Evolutionary conservation across 2,329 filamentous ascomycete genomes (phyloP), one percentile per base, ranked within the genome.

Genomic region (Ophiosphaerella narmari): DNA sequence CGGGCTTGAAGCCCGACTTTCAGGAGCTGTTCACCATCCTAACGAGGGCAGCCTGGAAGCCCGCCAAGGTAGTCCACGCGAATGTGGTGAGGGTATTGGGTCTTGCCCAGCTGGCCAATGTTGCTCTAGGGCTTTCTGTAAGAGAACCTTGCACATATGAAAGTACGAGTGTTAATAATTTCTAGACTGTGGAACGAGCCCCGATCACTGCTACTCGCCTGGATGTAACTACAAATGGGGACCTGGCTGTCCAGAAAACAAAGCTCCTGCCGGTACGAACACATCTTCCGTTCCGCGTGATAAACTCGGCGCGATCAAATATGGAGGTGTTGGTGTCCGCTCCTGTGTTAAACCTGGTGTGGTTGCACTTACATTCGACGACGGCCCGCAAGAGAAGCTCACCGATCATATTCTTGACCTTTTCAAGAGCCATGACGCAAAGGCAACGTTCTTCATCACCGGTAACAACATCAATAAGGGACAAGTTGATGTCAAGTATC

Each of bases 281-380:
- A 87, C 85, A 0, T 77, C 77, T 2, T 73, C 70, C 1, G 67
- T 86, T 39, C 65, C 77, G 14, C 79, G 86, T 8, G 75, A 82
- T 2, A 76, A 81, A 38, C 53, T 83, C 1, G 85, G 86, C 12
- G 71, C 55, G 3, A 74, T 86, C 3, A 71, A 75, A 0, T 86
- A 87, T 49, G 85, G 84, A 14, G 77, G 81, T 31, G 75, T 70
- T 8, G 80, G 81, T 24, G 82, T 87, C 52, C 83, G 82, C 58
- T 72, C 77, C 52, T 85, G 82, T 56, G 71, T 71, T 29, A 61
- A 43, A 3, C 75, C 79, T 2, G 83, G 85, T 44, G 82, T 82
- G 8, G 79, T 89, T 59, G 86, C 86, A n/a, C 68, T 89, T 47
- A 88, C 86, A 1, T 88, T 82, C 58, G 86, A 88, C 57, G 86